Base-by-base conservation (phyloP, 306 rosid genomes). In the Malus asiatica region DNA sequence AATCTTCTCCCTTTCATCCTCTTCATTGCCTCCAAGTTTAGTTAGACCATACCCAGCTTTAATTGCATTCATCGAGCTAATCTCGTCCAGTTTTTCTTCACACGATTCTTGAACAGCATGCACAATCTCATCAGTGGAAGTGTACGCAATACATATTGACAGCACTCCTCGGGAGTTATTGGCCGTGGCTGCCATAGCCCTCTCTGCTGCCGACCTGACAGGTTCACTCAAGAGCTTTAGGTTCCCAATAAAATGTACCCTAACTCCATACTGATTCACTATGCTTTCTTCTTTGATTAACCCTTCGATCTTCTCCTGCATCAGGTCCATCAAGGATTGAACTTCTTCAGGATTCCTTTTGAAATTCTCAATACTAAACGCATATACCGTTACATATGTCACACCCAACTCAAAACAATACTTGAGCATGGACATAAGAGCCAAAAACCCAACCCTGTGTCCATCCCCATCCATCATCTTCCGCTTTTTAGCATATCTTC, bases 61-160 rank as follows among this genome's bases (percentile, higher is more conserved):
- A n/a, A 64, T 73, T 40, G 75, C 69, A 38, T 42, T 42, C 45
- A 42, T 42, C 3, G 12, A 11, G 45, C 72, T 82, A 66, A 77
- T 74, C 66, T 83, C 81, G 25, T 84, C 69, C 79, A 73, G 74
- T 78, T 77, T 84, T 29, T 87, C 83, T 71, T 82, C 77, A 44
- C 86, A 84, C 8, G 80, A 74, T 70, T 82, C 66, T 52, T 77
- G 60, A 62, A 87, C 80, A 33, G 90, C 81, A 77, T 82, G 81
- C 63, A 84, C 66, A 77, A 87, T 86, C 84, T 87, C 90, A 77
- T 77, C 71, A 44, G 82, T 84, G 33, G 84, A 84, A 55, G 78
- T 84, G 59, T 82, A 84, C 3, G 88, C 90, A 71, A 87, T 15
- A 72, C 88, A 87, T 27, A 86, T 81, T 19, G 85, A 65, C 74